Base-by-base conservation (phyloP, 108 stramenopile species). In the Skeletonema potamos region DNA sequence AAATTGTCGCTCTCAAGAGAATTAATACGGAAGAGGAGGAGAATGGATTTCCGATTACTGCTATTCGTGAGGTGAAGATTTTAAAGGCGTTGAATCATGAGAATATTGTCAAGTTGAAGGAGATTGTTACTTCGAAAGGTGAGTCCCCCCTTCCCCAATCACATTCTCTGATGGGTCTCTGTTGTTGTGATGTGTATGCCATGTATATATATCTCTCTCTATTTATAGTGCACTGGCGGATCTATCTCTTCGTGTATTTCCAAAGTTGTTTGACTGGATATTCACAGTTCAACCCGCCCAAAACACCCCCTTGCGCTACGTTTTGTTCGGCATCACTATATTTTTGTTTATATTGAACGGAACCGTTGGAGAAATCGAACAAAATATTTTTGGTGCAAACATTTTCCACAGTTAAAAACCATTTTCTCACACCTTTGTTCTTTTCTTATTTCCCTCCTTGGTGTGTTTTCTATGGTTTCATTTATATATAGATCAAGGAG, bases 11-110 rank as follows among this genome's bases (percentile, higher is more conserved):
- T 24, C 76, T 97, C 37, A 97, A 97, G 68, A 79, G 91, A 32
- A 94, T 97, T 83, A 96, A 93, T 56, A 90, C 92, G 4, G 86
- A 94, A 76, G 89, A 91, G 62, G 93, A 96, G 76, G 91, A 90
- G 64, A 91, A 93, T 72, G 97, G 96, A 10, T 96, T 96, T 57
- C 97, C 97, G 8, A 91, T 96, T 59, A 95, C 92, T 44, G 94
- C 97, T 20, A 82, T 97, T 48, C 95, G 97, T 26, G 97, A 97
- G 81, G 92, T 97, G 64, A 94, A 96, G 67, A 93, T 97, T 64
- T 84, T 97, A 41, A 94, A 94, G 80, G 91, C 87, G 17, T 72
- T 97, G 72, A 72, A 83, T 10, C 95, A 96, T 80, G 65, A 64
- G 17, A 96, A 96, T 69, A 89, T 97, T 78, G 95, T 97, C 24